Evolutionary conservation across 2,329 filamentous ascomycete genomes (phyloP), one percentile per base, ranked within the genome.

Genomic region (Alternaria sp.): DNA sequence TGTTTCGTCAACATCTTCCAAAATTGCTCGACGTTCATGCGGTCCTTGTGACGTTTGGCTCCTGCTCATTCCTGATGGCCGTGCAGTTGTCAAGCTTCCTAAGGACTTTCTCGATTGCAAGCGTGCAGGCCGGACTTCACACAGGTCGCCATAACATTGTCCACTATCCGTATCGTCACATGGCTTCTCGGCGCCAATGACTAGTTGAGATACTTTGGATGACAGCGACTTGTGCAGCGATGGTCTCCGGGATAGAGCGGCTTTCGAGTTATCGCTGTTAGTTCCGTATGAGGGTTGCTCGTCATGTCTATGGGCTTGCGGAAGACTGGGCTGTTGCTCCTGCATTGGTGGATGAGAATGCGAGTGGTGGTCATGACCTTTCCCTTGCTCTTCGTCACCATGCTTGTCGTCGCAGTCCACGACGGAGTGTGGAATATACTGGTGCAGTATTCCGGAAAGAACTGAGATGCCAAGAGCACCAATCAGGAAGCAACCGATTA

Each of bases 401-500:
- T 94, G 91, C 44, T 84, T 86, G 71, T 93, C 91, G 64, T 92
- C 90, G 78, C 92, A 95, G 73, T 92, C 90, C 55, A 94, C 91
- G 5, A 93, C 89, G 68, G 93, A 90, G 18, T 91, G 91, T 7
- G 92, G 91, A 73, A 94, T 88, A 67, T 88, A 87, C 36, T 85
- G 86, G 72, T 95, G 92, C 57, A 94, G 81, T 26, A 93, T 75
- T 51, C 90, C 85, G 8, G 91, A 94, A 24, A 94, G 75, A 49
- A 88, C 78, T 71, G 93, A 91, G 57, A 94, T 94, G 36, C 91
- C 91, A 38, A 93, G 75, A 65, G 93, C 92, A 11, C 92, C 92
- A 16, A 79, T 84, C 5, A 90, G 78, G 74, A 94, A 94, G 73
- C 87, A 90, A 11, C 72, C 85, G 73, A 93, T 89, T 71, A 93